Percentiles rank a stretch among this genome's conserved stretches.
phyloP scores from a whole-genome alignment of 1,139 yeast species.

The Pichia kudriavzevii region DNA sequence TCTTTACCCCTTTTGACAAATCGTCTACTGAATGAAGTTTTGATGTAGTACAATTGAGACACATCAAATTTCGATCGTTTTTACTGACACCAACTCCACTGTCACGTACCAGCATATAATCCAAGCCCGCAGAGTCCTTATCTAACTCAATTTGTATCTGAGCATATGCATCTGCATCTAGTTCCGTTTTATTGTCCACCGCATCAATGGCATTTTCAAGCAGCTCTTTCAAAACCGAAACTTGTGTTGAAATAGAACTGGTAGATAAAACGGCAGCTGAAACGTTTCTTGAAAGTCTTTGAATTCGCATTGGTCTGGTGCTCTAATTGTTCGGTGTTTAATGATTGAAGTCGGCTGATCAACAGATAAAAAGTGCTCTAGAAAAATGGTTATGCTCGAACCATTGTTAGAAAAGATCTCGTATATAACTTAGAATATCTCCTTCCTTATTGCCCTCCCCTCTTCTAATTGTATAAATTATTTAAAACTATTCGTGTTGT shows the following conservation, averaged over 20 bases:
- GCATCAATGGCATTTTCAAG: constrained; percentile 81
- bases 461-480: no score
- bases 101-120: constrained; percentile 58
- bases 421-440: no score
- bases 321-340: no score
- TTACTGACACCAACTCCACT: constrained; percentile 66
- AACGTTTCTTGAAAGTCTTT: constrained; percentile 18
- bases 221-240: constrained; percentile 59
- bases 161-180: constrained; percentile 30
- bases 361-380: no score
- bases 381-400: no score
- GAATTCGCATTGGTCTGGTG: constrained; percentile 24
- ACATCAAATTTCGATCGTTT: constrained; percentile 52
- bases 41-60: constrained; percentile 68
- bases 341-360: no score
- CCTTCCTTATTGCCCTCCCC: no score
- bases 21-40: constrained; percentile 50
- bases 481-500: no score
- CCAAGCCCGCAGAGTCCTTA: constrained; percentile 53
- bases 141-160: constrained; percentile 57
- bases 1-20: constrained; percentile 34
- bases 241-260: constrained; percentile 27
- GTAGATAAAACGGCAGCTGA: constrained; percentile 20
- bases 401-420: no score
- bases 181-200: constrained; percentile 25